Evolutionary conservation across 2,329 filamentous ascomycete genomes (phyloP), one percentile per base, ranked within the genome.

Genomic region (Cladosporium sp.): DNA sequence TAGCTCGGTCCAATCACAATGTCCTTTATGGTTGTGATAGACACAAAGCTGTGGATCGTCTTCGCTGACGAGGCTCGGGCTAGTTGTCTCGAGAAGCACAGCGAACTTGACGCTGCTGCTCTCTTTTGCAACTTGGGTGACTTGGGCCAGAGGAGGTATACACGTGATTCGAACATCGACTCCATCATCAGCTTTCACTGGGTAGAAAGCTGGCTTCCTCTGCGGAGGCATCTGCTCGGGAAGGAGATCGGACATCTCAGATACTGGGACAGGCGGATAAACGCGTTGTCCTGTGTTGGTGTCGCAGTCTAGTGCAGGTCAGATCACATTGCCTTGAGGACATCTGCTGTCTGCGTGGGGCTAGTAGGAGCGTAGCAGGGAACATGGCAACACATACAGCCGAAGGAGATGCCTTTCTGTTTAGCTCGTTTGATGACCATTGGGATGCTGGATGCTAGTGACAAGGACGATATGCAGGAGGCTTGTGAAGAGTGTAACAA

Each of bases 141-240:
- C 82, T 70, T 92, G 89, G 1, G 87, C 90, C 54, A 96, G 74
- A 1, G 90, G 84, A 12, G 92, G 92, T 67, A 85, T 87, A 60
- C 80, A 84, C 5, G 79, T 81, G 14, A 88, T 72, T 61, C 79
- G 77, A 20, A 82, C 80, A 68, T 81, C 82, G 73, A 82, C 54
- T 11, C 58, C 61, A 17, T 57, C 59, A 17, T 61, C 54, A 3
- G 54, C 52, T 19, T 42, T 59, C 15, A 30, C 45, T 8, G 61
- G 61, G 14, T 59, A 60, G 49, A 63, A 61, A 2, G 62, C 60
- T 19, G 68, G 60, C 42, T 63, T 64, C 19, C 47, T 47, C n/a
- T 66, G 61, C 12, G 70, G 67, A 17, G 71, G 70, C 34, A 64
- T 45, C 51, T 73, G 70, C n/a, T 72, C 70, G 3, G 71, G 68